Percentiles rank a stretch among this genome's conserved stretches.
phyloP scores from a whole-genome alignment of 2,329 filamentous ascomycete species.

The Fusarium denticulatum region DNA sequence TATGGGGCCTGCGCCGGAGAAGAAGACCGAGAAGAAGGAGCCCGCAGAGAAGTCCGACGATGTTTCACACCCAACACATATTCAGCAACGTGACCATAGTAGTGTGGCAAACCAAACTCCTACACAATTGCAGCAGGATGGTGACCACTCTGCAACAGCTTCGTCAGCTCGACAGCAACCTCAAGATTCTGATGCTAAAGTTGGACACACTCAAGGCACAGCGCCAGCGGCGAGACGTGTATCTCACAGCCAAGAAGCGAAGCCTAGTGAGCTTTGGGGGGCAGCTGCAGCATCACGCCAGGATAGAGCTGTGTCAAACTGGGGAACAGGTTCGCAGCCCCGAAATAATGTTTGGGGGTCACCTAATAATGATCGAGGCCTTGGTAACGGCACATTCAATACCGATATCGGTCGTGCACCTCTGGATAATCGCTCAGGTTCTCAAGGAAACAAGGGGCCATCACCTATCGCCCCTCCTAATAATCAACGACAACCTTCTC shows the following conservation, averaged over 20 bases:
- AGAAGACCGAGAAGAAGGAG: constrained; percentile 66
- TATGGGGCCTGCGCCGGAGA: constrained; percentile 71
- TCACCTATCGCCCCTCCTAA: constrained; percentile 57
- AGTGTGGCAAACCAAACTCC: constrained; percentile 4
- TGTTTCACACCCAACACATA: constrained; percentile 44
- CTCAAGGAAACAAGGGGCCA: constrained; percentile 52
- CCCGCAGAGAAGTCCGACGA: constrained; percentile 54
- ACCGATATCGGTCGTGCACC: constrained; percentile 63
- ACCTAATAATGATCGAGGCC: constrained; percentile 74
- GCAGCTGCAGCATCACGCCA: constrained; percentile 50
- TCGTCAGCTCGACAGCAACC: constrained; percentile 13
- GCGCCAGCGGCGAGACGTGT: constrained; percentile 41
- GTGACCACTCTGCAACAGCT: constrained; percentile 1
- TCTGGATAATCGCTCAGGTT: constrained; percentile 49
- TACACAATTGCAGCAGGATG: constrained; percentile 34
- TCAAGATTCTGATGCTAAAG: constrained; percentile 20
- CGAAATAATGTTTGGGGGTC: constrained; percentile 81
- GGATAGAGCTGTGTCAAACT: constrained; percentile 60
- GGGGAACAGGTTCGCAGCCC: constrained; percentile 58
- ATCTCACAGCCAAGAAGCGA: constrained; percentile 48
- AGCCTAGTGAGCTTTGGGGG: constrained; percentile 52
- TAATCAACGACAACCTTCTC: constrained; percentile 37
- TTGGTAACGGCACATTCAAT: constrained; percentile 82
- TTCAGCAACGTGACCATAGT: constrained; percentile 47
- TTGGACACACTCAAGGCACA: constrained; percentile 20